Conservation (phyloP, 108 stramenopile species). For the Cyclotella kingstonii region DNA sequence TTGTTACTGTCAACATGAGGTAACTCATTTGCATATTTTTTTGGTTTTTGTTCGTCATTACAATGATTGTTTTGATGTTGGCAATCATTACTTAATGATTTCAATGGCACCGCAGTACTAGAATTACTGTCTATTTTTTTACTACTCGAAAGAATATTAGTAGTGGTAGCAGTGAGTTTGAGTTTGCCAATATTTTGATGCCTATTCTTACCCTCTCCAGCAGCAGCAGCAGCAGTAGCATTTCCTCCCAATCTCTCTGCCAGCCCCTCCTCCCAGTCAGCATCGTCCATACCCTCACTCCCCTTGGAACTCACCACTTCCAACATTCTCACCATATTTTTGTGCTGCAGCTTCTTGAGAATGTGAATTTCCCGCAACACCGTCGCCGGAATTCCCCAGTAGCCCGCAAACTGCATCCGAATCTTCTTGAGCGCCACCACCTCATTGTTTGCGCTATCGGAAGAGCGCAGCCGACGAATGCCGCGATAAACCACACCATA, state of each 20-base stretch:
- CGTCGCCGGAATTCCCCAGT: constrained; percentile 75
- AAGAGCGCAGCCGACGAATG: constrained; percentile 16
- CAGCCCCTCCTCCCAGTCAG: constrained; percentile 4
- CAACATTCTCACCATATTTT: constrained; percentile 69
- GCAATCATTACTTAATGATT: neutral
- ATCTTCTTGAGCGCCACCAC: constrained; percentile 85
- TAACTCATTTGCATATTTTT: too few species aligned
- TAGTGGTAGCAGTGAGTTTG: neutral
- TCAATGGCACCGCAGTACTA: neutral
- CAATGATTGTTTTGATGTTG: too few species aligned
- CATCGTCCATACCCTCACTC: constrained; percentile 15
- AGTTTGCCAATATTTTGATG: too few species aligned
- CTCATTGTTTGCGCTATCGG: constrained; percentile 1
- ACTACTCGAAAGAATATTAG: neutral
- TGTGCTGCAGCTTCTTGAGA: constrained; percentile 69
- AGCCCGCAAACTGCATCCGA: constrained; percentile 59
- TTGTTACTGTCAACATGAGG: too few species aligned
- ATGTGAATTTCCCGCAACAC: constrained; percentile 88
- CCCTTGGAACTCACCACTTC: constrained; percentile 88
- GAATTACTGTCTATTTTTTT: neutral
- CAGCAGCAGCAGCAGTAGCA: neutral
- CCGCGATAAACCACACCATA: constrained; percentile 88
- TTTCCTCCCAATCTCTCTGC: neutral
- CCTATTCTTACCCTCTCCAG: too few species aligned
- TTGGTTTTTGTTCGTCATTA: too few species aligned